phyloP scores from a whole-genome alignment of 805 yeast genomes.

The Dipodascus geniculatus region DNA sequence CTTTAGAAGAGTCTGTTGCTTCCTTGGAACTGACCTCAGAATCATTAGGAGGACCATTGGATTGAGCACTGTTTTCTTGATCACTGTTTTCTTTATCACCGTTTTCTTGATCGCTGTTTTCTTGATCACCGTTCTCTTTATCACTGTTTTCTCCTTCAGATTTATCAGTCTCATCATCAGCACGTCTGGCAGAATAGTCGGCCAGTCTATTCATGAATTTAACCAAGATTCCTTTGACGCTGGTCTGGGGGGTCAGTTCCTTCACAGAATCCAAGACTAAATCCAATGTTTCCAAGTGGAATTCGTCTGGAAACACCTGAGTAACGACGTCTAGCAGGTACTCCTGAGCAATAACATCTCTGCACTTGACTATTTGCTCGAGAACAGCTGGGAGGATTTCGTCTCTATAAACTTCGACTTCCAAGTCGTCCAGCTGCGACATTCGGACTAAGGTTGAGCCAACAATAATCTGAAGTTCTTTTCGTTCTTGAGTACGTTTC shows the following conservation, averaged over 20 bases:
- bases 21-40: background rate
- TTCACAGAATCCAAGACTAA: constrained; percentile 53
- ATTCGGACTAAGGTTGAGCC: constrained; percentile 87
- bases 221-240: constrained; percentile 50
- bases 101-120: background rate
- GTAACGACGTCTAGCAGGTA: constrained; percentile 83
- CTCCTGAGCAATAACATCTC: constrained; percentile 85
- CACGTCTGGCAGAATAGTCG: constrained; percentile 17
- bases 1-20: background rate
- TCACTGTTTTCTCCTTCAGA: constrained; percentile 8
- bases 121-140: background rate
- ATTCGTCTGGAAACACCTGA: constrained; percentile 91
- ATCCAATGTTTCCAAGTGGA: constrained; percentile 67
- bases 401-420: constrained; percentile 31
- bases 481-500: constrained; percentile 65
- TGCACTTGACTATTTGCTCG: constrained; percentile 86
- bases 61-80: background rate
- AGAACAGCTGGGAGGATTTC: constrained; percentile 66
- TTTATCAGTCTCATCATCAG: constrained; percentile 6
- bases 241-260: constrained; percentile 58
- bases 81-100: background rate
- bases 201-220: constrained; percentile 54
- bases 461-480: constrained; percentile 80
- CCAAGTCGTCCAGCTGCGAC: constrained; percentile 69
- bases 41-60: background rate